Evolutionary conservation across 768 basidiomycete species (phyloP).

Genomic region (Suillus alpinus): DNA sequence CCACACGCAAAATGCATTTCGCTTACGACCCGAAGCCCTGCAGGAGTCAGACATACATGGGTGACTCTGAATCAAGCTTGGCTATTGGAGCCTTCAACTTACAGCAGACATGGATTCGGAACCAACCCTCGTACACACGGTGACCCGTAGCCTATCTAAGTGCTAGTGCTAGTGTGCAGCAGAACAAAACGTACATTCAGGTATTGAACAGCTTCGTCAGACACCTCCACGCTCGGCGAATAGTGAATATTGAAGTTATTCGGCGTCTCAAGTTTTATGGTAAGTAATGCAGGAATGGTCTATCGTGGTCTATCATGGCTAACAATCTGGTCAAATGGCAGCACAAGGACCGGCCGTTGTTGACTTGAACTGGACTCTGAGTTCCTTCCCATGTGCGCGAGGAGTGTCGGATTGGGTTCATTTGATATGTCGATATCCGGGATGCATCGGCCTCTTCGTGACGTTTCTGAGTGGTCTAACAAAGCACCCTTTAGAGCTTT

Average conservation of each 20-base stretch:
- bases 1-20: conserved; percentile 1
- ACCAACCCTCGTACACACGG: not conserved
- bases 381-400: not conserved
- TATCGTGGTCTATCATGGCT: not conserved
- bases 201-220: not conserved
- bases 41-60: not conserved
- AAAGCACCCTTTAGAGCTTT: not conserved
- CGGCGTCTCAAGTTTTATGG: not conserved
- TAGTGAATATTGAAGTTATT: not conserved
- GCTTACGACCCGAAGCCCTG: not conserved
- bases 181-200: not conserved
- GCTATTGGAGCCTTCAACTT: not conserved
- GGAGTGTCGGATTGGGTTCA: not conserved
- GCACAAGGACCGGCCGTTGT: not conserved
- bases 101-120: not conserved
- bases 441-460: not conserved
- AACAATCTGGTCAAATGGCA: not conserved
- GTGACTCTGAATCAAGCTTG: not conserved
- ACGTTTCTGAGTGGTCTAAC: not conserved
- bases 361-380: not conserved
- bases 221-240: not conserved
- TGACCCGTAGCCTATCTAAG: not conserved
- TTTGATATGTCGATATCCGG: not conserved
- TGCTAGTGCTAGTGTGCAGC: not conserved
- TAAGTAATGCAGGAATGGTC: not conserved